Evolutionary conservation across 2,329 filamentous ascomycete species (phyloP), one percentile per base, ranked within the genome.

Genomic region (Alternaria atra): DNA sequence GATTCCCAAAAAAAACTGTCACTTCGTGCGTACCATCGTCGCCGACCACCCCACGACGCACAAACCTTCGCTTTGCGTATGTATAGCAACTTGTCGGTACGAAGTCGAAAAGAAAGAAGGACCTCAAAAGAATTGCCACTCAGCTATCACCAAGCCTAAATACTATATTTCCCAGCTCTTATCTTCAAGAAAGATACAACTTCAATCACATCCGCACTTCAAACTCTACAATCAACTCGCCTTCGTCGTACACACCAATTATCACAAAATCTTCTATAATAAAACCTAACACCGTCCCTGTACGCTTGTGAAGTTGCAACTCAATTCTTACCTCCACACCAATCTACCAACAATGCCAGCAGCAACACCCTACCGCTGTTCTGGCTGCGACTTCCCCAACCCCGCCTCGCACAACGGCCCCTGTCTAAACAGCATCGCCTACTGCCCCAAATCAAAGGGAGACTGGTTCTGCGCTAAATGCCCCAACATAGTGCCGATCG

Each of bases 391-490:
- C 20, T 50, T 25, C 20, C 46, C 46, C 20, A 50, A 50, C 32
- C 46, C 46, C 8, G 46, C 46, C 8, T 50, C 46, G 15, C 46
- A 50, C 46, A 50, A 4, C 46, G 46, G 46, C 13, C 17, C 30
- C 13, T 50, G 46, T 20, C 46, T 50, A 5, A 50, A 50, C 30
- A 50, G 15, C 13, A 50, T 50, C 5, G 46, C 30, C 30, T 50
- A 50, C 46, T 50, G 46, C 32, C 46, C 46, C 30, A 50, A 50
- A 37, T 50, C 46, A 12, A 50, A 50, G 30, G 46, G 46, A 6
- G 46, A 50, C 46, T 50, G 46, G 46, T 50, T 50, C 46, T 50
- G 46, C 46, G 32, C 46, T 17, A 50, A 50, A 37, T 50, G 46
- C 46, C 46, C 46, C 1, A 50, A 50, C 8, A 50, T 50, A n/a